A percentile compares a stretch with the other conserved stretches of the same genome.
phyloP scores from a whole-genome alignment of 2,329 filamentous ascomycete species.

The Exserohilum turcica region DNA sequence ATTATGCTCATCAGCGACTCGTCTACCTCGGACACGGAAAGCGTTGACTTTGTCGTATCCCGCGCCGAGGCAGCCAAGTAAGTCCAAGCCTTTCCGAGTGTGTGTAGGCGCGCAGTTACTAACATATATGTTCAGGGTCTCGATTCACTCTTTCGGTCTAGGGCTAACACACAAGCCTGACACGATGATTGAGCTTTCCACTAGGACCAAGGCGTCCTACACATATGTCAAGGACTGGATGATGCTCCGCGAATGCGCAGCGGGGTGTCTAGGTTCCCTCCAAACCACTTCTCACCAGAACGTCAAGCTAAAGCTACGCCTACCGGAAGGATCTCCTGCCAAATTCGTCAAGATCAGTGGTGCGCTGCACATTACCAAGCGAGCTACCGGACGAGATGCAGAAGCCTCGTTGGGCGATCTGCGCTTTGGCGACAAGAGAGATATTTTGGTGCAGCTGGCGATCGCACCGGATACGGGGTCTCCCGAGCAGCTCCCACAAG shows the following conservation, averaged over 20 bases:
- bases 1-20: slow-evolving; percentile 98
- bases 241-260: slow-evolving; percentile 97
- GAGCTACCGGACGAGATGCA: slow-evolving; percentile 90
- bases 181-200: slow-evolving; percentile 97
- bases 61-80: slow-evolving; percentile 95
- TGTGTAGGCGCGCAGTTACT: slow-evolving; percentile 15
- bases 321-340: slow-evolving; percentile 94
- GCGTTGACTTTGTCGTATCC: slow-evolving; percentile 96
- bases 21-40: slow-evolving; percentile 89
- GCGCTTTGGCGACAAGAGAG: slow-evolving; percentile 89
- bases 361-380: slow-evolving; percentile 93
- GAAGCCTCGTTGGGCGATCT: slow-evolving; percentile 91
- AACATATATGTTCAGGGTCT: slow-evolving; percentile 64
- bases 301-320: slow-evolving; percentile 89
- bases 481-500: slow-evolving; percentile 85
- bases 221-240: slow-evolving; percentile 99
- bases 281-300: slow-evolving; percentile 98
- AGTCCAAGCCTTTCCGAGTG: no score
- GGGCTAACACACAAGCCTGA: slow-evolving; percentile 98
- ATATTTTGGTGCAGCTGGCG: slow-evolving; percentile 76
- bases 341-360: slow-evolving; percentile 99
- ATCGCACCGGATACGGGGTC: slow-evolving; percentile 84
- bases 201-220: slow-evolving; percentile 93
- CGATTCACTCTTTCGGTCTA: slow-evolving; percentile 94
- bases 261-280: slow-evolving; percentile 87